Conservation (phyloP, 306 rosid species). For the Inga leiocalycina region DNA sequence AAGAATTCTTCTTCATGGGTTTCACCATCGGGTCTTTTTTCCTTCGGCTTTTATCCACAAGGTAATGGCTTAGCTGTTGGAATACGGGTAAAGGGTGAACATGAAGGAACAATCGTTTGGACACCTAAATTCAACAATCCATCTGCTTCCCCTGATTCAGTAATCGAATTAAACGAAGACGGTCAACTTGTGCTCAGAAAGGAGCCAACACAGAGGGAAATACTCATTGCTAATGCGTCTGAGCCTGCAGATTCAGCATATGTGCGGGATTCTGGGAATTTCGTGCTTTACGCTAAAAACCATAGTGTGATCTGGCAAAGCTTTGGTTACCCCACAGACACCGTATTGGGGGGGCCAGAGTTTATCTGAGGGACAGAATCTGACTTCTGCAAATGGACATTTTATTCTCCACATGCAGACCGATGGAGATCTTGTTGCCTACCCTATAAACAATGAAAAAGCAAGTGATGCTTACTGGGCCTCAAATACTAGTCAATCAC, state of each 20-base stretch:
- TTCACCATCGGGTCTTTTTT: constrained; percentile 42
- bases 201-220: background rate
- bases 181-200: constrained; percentile 22
- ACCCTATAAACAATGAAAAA: background rate
- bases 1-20: constrained; percentile 22
- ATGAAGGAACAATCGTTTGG: constrained; percentile 35
- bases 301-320: background rate
- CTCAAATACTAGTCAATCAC: background rate
- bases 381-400: constrained; percentile 35
- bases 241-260: constrained; percentile 20
- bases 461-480: background rate
- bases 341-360: constrained; percentile 45
- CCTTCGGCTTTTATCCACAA: constrained; percentile 42
- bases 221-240: background rate
- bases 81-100: constrained; percentile 27
- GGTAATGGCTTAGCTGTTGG: constrained; percentile 41
- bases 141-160: constrained; percentile 2
- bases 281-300: constrained; percentile 27
- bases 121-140: constrained; percentile 33
- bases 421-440: constrained; percentile 25
- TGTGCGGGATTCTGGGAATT: constrained; percentile 46
- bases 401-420: rapidly evolving
- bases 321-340: background rate
- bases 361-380: rapidly evolving
- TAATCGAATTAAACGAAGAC: constrained; percentile 3